These are phyloP conservation scores for Candida anutae DNA, from an alignment of 1,139 yeast genomes.

Conservation along the genomic window DNA sequence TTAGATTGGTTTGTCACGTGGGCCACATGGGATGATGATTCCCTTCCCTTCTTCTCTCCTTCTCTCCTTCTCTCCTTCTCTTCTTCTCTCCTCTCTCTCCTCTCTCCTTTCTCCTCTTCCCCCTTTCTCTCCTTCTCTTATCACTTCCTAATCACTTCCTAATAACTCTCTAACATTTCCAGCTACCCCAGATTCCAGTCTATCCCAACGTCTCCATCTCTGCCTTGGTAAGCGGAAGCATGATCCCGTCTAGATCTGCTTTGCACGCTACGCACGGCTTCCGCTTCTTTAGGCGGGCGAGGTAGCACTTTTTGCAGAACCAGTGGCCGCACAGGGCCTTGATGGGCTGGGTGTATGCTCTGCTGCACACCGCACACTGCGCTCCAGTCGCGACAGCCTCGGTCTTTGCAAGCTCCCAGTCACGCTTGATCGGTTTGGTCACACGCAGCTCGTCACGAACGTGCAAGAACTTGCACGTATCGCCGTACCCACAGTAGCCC, in stretches of 20 bases:
- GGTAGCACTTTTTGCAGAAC: conserved; percentile 60
- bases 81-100: background rate
- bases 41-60: no score
- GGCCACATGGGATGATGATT: background rate
- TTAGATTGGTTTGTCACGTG: no score
- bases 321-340: conserved; percentile 60
- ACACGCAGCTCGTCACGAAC: conserved; percentile 79
- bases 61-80: conserved; percentile 21
- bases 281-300: conserved; percentile 38
- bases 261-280: conserved; percentile 50
- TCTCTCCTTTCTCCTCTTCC: no score
- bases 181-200: no score
- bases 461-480: conserved; percentile 93
- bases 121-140: no score
- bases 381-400: conserved; percentile 33
- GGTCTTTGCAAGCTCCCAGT: conserved; percentile 51
- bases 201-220: conserved; percentile 5
- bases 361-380: conserved; percentile 57
- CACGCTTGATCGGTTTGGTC: conserved; percentile 60
- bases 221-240: conserved; percentile 18
- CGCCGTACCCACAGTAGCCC: conserved; percentile 97
- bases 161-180: no score
- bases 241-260: conserved; percentile 49
- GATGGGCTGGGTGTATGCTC: conserved; percentile 51
- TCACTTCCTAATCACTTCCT: no score